Conservation (phyloP, 148 eudicot genomes). For the Camellia lanceoleosa region DNA sequence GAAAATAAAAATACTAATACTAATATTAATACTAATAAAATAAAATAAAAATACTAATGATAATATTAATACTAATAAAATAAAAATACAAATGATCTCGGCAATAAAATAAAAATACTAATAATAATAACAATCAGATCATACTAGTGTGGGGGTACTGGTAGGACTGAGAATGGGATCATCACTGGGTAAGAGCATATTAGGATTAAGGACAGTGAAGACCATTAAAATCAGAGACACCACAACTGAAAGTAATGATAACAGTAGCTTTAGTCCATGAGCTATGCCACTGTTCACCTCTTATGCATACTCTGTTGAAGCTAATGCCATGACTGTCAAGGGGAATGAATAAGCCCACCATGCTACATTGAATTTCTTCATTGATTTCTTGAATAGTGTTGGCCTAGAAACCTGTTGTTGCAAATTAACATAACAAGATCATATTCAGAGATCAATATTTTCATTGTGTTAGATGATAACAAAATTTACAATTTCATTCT, state of each 20-base stretch:
- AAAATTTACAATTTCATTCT: not conserved
- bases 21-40: too few relatives aligned
- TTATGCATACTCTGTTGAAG: conserved; percentile 40
- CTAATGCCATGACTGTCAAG: conserved; percentile 38
- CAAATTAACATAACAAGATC: not conserved
- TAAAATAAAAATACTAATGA: too few relatives aligned
- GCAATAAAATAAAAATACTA: too few relatives aligned
- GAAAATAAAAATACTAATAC: too few relatives aligned
- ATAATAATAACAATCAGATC: not conserved
- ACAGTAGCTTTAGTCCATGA: conserved; percentile 36
- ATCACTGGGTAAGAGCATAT: conserved; percentile 3
- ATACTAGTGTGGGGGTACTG: not conserved
- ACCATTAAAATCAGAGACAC: conserved; percentile 51
- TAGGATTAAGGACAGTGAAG: conserved; percentile 52
- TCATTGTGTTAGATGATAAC: too few relatives aligned
- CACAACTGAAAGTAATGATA: conserved; percentile 48
- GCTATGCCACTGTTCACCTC: conserved; percentile 31
- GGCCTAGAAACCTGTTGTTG: conserved; percentile 54
- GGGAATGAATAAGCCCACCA: conserved; percentile 84
- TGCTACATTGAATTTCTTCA: conserved; percentile 43
- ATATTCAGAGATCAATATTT: not conserved
- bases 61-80: too few relatives aligned
- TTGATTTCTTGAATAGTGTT: conserved; percentile 44
- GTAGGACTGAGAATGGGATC: not conserved
- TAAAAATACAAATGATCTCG: too few relatives aligned